A percentile compares a stretch with the other conserved stretches of the same genome.
Conservation (phyloP, 495 filamentous ascomycete genomes). For the Astrothelium macrocarpum region DNA sequence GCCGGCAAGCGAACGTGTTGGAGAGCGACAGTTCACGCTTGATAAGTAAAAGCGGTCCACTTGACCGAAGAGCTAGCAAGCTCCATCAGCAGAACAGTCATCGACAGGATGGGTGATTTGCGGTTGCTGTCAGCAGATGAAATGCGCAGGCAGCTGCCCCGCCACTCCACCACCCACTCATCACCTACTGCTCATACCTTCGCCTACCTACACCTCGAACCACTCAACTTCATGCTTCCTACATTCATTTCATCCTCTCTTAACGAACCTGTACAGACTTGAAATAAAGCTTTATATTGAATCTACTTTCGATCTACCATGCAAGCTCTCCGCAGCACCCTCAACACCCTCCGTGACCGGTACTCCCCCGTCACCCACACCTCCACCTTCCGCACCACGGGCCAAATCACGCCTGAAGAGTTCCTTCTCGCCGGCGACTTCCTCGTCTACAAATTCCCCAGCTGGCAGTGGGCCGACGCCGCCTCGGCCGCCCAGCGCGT, state of each 20-base stretch:
- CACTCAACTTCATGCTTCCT: not conserved
- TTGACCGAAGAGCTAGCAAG: too few relatives aligned
- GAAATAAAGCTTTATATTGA: not conserved
- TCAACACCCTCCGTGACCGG: conserved; percentile 78
- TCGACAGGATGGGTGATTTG: too few relatives aligned
- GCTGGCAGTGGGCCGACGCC: conserved; percentile 94
- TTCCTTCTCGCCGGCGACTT: conserved; percentile 95
- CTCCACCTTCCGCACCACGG: conserved; percentile 86
- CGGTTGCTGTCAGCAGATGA: too few relatives aligned
- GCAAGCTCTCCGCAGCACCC: conserved; percentile 60
- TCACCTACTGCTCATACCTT: not conserved
- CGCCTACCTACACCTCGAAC: not conserved
- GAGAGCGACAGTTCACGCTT: not conserved
- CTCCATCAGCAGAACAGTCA: too few relatives aligned
- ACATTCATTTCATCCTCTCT: not conserved
- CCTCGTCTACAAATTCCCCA: conserved; percentile 97
- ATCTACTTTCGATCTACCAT: conserved; percentile 22
- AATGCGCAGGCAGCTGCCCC: not conserved
- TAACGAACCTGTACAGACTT: not conserved
- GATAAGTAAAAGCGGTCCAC: too few relatives aligned
- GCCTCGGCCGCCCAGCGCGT: conserved; percentile 67
- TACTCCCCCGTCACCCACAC: conserved; percentile 79
- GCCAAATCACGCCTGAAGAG: conserved; percentile 95
- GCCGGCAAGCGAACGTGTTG: not conserved
- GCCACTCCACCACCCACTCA: too few relatives aligned